phyloP scores from a whole-genome alignment of 2,329 filamentous ascomycete species.

The Colletotrichum godetiae region DNA sequence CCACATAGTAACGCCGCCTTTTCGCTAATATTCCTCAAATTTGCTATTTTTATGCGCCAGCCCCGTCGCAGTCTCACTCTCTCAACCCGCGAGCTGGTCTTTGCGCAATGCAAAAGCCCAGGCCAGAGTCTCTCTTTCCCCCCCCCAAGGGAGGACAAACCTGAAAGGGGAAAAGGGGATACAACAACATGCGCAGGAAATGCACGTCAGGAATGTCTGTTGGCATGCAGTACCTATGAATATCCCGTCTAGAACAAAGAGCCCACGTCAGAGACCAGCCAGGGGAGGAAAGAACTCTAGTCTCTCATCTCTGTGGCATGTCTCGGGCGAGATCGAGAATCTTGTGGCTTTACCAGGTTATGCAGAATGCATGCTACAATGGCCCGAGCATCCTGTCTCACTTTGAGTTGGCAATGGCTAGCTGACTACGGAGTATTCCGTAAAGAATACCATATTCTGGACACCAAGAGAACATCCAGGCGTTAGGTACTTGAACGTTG shows the following conservation, averaged over 20 bases:
- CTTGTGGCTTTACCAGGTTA: not conserved
- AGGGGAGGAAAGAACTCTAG: constrained; percentile 1
- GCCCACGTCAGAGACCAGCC: not conserved
- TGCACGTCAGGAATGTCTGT: constrained; percentile 1
- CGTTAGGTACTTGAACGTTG: not conserved
- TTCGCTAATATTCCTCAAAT: constrained; percentile 9
- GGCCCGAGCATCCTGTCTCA: constrained; percentile 15
- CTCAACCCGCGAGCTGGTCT: not conserved
- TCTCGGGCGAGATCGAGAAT: constrained; percentile 1
- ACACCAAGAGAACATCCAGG: not conserved
- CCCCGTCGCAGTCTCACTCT: not conserved
- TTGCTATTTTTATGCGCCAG: constrained; percentile 25
- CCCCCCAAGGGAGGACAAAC: not conserved
- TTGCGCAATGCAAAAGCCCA: not conserved
- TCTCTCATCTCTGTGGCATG: constrained; percentile 4
- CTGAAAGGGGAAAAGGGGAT: not conserved
- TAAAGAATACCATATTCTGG: not conserved
- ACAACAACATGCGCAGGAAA: not conserved
- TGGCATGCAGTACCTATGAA: not conserved
- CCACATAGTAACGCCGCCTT: constrained; percentile 13
- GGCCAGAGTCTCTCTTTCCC: not conserved
- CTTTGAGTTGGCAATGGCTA: not conserved
- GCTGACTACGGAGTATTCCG: not conserved
- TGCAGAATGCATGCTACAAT: constrained; percentile 17
- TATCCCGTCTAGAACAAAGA: constrained; percentile 5